Evolutionary conservation across 1,139 yeast species (phyloP).

Genomic region (Candida sp.): DNA sequence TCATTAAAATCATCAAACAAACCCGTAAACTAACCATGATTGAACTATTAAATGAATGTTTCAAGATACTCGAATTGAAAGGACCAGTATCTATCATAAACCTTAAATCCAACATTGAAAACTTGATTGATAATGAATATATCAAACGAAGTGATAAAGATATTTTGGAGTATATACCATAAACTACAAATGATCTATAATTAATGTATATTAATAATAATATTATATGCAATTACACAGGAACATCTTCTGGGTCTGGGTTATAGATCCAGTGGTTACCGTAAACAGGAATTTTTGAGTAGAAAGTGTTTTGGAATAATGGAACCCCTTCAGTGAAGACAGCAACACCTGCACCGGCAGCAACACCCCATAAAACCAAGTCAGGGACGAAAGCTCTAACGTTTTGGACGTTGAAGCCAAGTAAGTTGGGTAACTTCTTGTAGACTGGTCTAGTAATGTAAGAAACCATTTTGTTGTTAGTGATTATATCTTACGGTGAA

Average conservation of each 20-base stretch:
- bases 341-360: slow-evolving; percentile 67
- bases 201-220: neutral
- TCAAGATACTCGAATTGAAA: slow-evolving; percentile 17
- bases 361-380: slow-evolving; percentile 81
- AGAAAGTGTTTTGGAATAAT: slow-evolving; percentile 77
- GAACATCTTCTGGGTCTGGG: slow-evolving; percentile 80
- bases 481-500: neutral
- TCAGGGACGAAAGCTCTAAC: slow-evolving; percentile 36
- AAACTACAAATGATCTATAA: too few species aligned
- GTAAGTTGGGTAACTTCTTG: slow-evolving; percentile 29
- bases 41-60: slow-evolving; percentile 22
- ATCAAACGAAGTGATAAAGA: slow-evolving; percentile 22
- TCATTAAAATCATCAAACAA: slow-evolving; percentile 34
- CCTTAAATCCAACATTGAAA: slow-evolving; percentile 30
- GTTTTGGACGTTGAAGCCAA: slow-evolving; percentile 30
- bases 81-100: slow-evolving; percentile 28
- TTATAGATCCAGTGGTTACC: slow-evolving; percentile 75
- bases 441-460: slow-evolving; percentile 48
- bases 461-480: slow-evolving; percentile 1
- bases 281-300: slow-evolving; percentile 71
- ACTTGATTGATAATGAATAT: slow-evolving; percentile 30
- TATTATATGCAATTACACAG: slow-evolving; percentile 27
- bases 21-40: slow-evolving; percentile 15
- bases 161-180: slow-evolving; percentile 27
- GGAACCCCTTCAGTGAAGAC: slow-evolving; percentile 93